Conservation (phyloP, 2,329 filamentous ascomycete species). For the Calonectria montana region DNA sequence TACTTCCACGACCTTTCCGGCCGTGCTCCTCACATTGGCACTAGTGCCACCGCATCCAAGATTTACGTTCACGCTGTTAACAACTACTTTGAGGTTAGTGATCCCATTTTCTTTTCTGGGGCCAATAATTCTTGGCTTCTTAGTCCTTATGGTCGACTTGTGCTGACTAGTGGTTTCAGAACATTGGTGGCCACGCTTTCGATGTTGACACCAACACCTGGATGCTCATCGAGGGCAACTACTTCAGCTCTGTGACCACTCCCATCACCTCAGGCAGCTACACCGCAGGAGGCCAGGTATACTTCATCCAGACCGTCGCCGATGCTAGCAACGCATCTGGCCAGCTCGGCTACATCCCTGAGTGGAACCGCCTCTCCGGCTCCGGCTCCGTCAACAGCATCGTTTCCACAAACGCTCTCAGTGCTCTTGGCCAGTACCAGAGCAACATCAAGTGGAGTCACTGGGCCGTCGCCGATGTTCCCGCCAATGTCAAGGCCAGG, state of each 20-base stretch:
- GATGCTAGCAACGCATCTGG: constrained; percentile 25
- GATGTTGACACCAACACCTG: constrained; percentile 56
- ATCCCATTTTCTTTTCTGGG: too few species aligned
- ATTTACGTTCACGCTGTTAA: constrained; percentile 68
- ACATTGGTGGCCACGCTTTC: constrained; percentile 63
- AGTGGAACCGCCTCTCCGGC: constrained; percentile 21
- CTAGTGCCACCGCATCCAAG: constrained; percentile 47
- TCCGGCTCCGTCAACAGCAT: constrained; percentile 20
- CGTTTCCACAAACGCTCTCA: constrained; percentile 14
- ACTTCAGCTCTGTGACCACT: constrained; percentile 64
- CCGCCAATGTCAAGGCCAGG: constrained; percentile 15
- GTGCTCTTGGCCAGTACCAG: constrained; percentile 21
- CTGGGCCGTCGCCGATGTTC: constrained; percentile 22
- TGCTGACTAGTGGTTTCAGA: constrained; percentile 31
- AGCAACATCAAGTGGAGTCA: constrained; percentile 19
- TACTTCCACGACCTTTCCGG: constrained; percentile 69
- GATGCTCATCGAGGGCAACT: constrained; percentile 66
- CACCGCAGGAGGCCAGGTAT: constrained; percentile 36
- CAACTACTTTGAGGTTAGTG: constrained; percentile 64
- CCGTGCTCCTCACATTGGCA: constrained; percentile 66
- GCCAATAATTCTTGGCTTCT: neutral
- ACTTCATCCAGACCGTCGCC: constrained; percentile 39
- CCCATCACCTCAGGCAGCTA: constrained; percentile 35
- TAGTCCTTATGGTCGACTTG: neutral
- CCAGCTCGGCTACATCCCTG: neutral